phyloP scores from a whole-genome alignment of 2,329 filamentous ascomycete species.

The Beauveria pseudobassiana region DNA sequence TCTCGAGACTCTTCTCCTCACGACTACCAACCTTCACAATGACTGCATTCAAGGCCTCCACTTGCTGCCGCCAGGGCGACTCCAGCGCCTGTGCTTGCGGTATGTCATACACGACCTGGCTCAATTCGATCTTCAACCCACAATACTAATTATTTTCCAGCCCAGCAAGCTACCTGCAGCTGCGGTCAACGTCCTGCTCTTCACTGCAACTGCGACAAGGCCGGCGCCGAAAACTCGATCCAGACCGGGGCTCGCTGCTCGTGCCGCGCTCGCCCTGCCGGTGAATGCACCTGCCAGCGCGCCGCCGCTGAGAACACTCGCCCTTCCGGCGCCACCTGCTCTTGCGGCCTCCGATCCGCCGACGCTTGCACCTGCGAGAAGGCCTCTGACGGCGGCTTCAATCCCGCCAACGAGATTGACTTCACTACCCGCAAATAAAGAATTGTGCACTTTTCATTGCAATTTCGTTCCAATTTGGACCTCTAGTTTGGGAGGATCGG shows the following conservation, averaged over 20 bases:
- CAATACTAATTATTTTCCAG: conserved; percentile 25
- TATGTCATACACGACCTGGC: conserved; percentile 28
- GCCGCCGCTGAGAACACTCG: conserved; percentile 62
- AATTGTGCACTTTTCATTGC: neutral
- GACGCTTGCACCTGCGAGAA: conserved; percentile 80
- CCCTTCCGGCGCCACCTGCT: conserved; percentile 54
- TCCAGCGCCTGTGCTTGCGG: conserved; percentile 46
- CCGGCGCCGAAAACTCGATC: conserved; percentile 65
- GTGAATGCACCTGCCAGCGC: conserved; percentile 74
- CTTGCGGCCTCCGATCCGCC: conserved; percentile 67
- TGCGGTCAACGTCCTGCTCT: conserved; percentile 85
- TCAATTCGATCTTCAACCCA: neutral
- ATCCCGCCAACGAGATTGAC: conserved; percentile 67
- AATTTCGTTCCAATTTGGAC: neutral
- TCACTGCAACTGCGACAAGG: conserved; percentile 77
- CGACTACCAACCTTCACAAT: neutral
- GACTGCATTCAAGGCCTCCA: conserved; percentile 30
- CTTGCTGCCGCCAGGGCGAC: conserved; percentile 49
- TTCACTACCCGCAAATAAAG: conserved; percentile 64
- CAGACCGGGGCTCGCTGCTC: conserved; percentile 65
- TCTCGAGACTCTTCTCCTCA: neutral
- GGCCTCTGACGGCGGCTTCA: conserved; percentile 51
- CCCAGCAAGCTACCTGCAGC: conserved; percentile 66
- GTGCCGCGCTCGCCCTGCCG: conserved; percentile 72
- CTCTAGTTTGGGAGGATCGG: neutral